These are phyloP conservation scores for Porpolomopsis calyptriformis DNA, from an alignment of 768 basidiomycete species.

Conservation along the genomic window DNA sequence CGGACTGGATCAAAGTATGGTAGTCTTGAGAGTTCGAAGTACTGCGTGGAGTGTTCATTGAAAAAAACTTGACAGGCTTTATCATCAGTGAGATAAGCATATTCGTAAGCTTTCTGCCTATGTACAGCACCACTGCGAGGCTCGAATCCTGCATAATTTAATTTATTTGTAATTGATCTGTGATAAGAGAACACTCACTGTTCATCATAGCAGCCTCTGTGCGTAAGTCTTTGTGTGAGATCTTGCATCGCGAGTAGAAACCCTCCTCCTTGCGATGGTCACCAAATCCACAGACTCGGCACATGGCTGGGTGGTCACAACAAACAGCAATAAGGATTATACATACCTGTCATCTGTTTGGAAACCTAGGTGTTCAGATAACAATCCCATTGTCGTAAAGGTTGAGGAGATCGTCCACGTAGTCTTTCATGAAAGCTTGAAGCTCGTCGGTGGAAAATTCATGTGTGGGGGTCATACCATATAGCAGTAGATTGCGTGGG, in stretches of 20 bases:
- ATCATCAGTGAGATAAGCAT: neutral
- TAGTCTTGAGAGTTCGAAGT: slow-evolving; percentile 18
- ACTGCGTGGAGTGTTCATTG: slow-evolving; percentile 15
- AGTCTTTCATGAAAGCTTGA: slow-evolving; percentile 15
- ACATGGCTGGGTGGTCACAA: slow-evolving; percentile 22
- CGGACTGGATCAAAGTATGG: slow-evolving; percentile 18
- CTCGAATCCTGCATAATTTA: neutral
- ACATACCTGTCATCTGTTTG: slow-evolving; percentile 8
- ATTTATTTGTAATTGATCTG: neutral
- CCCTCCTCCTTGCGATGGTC: slow-evolving; percentile 16
- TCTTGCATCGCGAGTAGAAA: slow-evolving; percentile 19
- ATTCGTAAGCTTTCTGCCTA: slow-evolving; percentile 9
- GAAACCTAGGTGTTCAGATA: slow-evolving; percentile 9
- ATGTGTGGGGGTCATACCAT: slow-evolving; percentile 16
- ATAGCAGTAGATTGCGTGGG: slow-evolving; percentile 15
- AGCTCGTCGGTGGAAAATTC: slow-evolving; percentile 20
- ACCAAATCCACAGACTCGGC: slow-evolving; percentile 18
- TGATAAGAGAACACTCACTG: slow-evolving; percentile 1
- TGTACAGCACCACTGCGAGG: slow-evolving; percentile 8
- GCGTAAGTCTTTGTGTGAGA: slow-evolving; percentile 12
- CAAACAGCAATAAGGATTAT: slow-evolving; percentile 18
- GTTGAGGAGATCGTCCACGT: slow-evolving; percentile 20
- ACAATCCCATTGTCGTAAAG: slow-evolving; percentile 19
- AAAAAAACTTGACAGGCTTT: slow-evolving; percentile 14
- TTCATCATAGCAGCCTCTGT: slow-evolving; percentile 10